Conservation (phyloP, 441 rosid species). For the Arabidopsis lyrata region DNA sequence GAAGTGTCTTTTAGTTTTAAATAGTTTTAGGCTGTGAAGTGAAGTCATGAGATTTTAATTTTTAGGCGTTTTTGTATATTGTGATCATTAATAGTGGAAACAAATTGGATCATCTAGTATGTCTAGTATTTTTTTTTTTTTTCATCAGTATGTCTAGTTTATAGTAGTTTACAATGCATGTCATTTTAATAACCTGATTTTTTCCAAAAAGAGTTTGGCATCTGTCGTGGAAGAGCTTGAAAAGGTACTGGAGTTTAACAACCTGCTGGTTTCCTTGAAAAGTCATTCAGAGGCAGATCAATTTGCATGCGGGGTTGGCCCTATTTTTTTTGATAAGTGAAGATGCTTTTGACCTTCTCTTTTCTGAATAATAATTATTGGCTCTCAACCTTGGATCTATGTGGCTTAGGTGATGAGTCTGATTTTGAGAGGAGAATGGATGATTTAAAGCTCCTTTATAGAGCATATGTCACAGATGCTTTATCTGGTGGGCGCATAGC, state of each 20-base stretch:
- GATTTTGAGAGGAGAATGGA: conserved; percentile 85
- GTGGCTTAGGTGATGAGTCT: conserved; percentile 79
- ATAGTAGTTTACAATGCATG: conserved; percentile 15
- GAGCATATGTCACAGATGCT: conserved; percentile 83
- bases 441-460: conserved; percentile 91
- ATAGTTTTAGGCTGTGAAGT: neutral
- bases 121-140: no score
- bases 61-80: conserved; percentile 20
- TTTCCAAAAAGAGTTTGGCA: conserved; percentile 65
- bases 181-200: conserved; percentile 31
- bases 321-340: conserved; percentile 82
- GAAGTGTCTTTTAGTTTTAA: neutral
- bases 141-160: no score
- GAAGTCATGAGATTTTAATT: neutral
- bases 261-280: conserved; percentile 69
- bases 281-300: conserved; percentile 70
- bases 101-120: conserved; percentile 8
- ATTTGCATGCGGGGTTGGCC: conserved; percentile 86
- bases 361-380: conserved; percentile 20
- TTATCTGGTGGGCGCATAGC: conserved; percentile 80
- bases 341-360: conserved; percentile 38
- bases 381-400: conserved; percentile 36
- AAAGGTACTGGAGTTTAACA: conserved; percentile 76
- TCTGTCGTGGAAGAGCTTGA: conserved; percentile 83
- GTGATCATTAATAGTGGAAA: neutral